These are phyloP conservation scores for Anisodus tanguticus DNA, from an alignment of 257 asterid genomes.

Conservation along the genomic window DNA sequence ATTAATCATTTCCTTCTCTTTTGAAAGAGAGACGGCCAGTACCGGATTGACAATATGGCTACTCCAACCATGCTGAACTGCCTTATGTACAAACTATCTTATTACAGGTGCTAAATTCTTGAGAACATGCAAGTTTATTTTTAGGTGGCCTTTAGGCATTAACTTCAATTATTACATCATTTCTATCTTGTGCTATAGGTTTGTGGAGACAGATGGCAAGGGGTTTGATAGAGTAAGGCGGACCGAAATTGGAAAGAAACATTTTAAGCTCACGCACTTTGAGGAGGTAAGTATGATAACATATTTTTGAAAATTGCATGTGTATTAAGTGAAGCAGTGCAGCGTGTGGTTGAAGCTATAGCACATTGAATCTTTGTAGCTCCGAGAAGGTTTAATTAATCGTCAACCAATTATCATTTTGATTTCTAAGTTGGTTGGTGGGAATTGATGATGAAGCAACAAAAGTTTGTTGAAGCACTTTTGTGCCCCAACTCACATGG, in stretches of 20 bases:
- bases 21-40: conserved; percentile 96
- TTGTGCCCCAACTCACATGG: background rate
- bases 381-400: background rate
- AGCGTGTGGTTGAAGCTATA: background rate
- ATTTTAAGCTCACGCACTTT: conserved; percentile 88
- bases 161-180: background rate
- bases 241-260: conserved; percentile 95
- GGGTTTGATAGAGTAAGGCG: conserved; percentile 94
- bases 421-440: background rate
- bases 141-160: background rate
- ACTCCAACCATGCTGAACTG: conserved; percentile 96
- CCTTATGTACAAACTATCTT: conserved; percentile 98
- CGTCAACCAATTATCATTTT: background rate
- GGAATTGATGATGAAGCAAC: background rate
- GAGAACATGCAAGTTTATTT: conserved; percentile 8
- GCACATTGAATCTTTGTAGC: background rate
- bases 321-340: conserved; percentile 5
- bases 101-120: conserved; percentile 70
- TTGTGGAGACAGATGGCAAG: conserved; percentile 95
- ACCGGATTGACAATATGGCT: conserved; percentile 94
- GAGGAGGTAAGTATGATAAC: conserved; percentile 70
- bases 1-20: conserved; percentile 26
- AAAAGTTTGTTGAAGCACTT: background rate
- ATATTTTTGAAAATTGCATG: background rate
- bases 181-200: conserved; percentile 54